Conservation (phyloP, 768 basidiomycete species). For the Hygrocybe coccinea region DNA sequence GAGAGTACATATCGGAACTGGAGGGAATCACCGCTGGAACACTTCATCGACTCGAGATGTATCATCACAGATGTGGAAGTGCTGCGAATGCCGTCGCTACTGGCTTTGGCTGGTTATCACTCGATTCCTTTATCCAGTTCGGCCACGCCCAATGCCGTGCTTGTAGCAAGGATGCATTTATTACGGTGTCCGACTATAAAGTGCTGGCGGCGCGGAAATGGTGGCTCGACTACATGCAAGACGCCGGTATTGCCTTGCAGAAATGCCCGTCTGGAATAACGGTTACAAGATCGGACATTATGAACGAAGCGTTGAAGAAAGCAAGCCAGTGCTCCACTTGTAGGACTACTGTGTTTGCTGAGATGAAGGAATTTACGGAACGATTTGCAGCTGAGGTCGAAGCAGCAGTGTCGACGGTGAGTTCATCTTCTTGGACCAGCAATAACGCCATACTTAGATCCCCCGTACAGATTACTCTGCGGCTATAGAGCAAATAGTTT, state of each 20-base stretch:
- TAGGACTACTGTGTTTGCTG: not conserved
- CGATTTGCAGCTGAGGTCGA: not conserved
- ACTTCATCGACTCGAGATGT: not conserved
- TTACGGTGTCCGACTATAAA: not conserved
- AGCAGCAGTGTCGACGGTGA: not conserved
- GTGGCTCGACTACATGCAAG: not conserved
- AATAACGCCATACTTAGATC: too few species aligned
- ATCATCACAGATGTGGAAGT: not conserved
- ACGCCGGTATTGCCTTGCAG: not conserved
- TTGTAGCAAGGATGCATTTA: not conserved
- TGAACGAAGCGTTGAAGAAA: not conserved
- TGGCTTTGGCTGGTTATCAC: not conserved
- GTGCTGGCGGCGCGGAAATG: not conserved
- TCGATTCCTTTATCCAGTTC: not conserved
- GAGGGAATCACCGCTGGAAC: conserved; percentile 29
- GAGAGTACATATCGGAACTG: conserved; percentile 33
- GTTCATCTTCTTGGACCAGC: not conserved
- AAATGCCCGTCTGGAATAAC: not conserved
- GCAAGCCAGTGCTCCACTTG: not conserved
- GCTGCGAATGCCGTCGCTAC: not conserved
- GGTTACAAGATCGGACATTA: not conserved
- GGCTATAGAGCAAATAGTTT: too few species aligned
- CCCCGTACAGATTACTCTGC: not conserved
- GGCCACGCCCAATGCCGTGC: not conserved
- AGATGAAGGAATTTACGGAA: not conserved